Evolutionary conservation across 495 filamentous ascomycete species (phyloP), one percentile per base, ranked within the genome.

Genomic region (Chlorociboria aeruginascens): DNA sequence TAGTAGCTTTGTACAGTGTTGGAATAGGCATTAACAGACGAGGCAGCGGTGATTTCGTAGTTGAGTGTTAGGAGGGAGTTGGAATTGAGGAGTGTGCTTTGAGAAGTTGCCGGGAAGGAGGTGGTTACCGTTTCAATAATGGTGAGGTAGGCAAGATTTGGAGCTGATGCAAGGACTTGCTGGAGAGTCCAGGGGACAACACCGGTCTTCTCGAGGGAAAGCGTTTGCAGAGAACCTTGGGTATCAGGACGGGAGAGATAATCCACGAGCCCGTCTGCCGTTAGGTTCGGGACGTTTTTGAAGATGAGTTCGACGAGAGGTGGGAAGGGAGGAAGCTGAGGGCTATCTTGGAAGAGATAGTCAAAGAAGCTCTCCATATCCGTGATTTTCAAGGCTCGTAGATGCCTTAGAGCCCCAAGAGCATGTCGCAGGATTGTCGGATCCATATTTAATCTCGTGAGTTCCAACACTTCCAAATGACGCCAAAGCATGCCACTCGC

Each of bases 401-500:
- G 71, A 39, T 66, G 63, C 0, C 69, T 72, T 49, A 97, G 75
- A 17, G 71, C 70, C 13, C 71, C 75, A 11, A 96, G 67, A 8
- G 83, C 83, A 35, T 76, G 71, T n/a, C 87, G 73, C 11, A 96
- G 63, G 8, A 77, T 76, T 13, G 63, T 62, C 9, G 82, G 72
- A 56, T 98, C 89, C 53, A 94, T 67, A 16, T 81, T 76, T 38
- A 96, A 67, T 8, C 69, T 70, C 10, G 74, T 71, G 34, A 98
- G 59, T 57, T 95, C 87, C 36, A 96, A 62, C 3, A 85, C 74
- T 63, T 95, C 84, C 34, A 98, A 68, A 42, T 82, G 81, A 25
- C 66, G 66, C 90, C 90, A 98, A 12, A 83, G 71, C 6, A 69
- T 68, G 7, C 79, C 72, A 7, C 71, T 69, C 7, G 74, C 70